Percentiles rank a stretch among this genome's conserved stretches.
Conservation (phyloP, 768 basidiomycete genomes). For the Lanmaoa rubissima region DNA sequence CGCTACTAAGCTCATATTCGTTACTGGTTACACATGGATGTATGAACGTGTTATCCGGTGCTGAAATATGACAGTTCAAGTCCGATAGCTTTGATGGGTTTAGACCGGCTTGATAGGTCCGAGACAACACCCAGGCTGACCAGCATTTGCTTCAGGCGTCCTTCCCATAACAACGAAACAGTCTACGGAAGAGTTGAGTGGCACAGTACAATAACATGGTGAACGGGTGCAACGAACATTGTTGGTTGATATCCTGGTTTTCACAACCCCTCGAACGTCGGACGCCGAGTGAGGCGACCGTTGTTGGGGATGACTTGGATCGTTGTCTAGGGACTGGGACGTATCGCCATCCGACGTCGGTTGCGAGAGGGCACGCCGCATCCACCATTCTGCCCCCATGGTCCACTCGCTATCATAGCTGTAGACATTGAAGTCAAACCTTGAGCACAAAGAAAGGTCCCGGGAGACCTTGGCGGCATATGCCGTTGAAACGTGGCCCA, state of each 20-base stretch:
- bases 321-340: not conserved
- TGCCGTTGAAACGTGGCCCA: constrained; percentile 89
- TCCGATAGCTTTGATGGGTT: constrained; percentile 86
- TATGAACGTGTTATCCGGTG: constrained; percentile 38
- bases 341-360: constrained; percentile 15
- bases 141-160: constrained; percentile 83
- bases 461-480: constrained; percentile 86
- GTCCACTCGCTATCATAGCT: constrained; percentile 97
- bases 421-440: constrained; percentile 96
- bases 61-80: constrained; percentile 95
- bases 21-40: not conserved
- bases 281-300: constrained; percentile 7
- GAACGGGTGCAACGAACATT: constrained; percentile 52
- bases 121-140: constrained; percentile 91
- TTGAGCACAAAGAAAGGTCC: constrained; percentile 82
- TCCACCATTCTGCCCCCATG: constrained; percentile 96
- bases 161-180: constrained; percentile 91
- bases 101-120: constrained; percentile 79
- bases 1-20: constrained; percentile 17
- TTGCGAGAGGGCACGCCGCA: constrained; percentile 53
- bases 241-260: constrained; percentile 85
- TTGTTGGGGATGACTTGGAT: constrained; percentile 11
- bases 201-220: not conserved
- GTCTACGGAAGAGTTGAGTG: constrained; percentile 48
- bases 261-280: constrained; percentile 78